phyloP scores from a whole-genome alignment of 129 eudicot genomes.

The Lactuca saligna region DNA sequence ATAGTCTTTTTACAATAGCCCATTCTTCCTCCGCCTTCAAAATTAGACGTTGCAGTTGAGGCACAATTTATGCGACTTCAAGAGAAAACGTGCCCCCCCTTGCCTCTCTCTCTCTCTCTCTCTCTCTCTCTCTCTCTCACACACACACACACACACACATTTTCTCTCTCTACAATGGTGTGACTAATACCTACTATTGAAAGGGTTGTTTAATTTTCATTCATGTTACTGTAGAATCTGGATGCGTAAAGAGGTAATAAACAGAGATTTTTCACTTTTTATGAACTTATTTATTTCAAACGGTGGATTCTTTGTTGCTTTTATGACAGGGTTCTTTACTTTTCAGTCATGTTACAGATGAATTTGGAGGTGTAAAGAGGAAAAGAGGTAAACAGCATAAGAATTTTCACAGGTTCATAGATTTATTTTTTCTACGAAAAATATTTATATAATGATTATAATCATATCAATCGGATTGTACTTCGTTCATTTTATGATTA shows the following conservation, averaged over 20 bases:
- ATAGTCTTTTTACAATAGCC: constrained; percentile 13
- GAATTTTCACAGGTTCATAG: constrained; percentile 10
- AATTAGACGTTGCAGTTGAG: constrained; percentile 67
- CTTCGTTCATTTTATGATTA: neutral
- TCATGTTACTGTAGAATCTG: neutral
- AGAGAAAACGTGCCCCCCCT: constrained; percentile 28
- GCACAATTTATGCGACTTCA: constrained; percentile 43
- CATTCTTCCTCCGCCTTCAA: constrained; percentile 21
- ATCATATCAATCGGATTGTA: neutral
- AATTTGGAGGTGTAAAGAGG: constrained; percentile 1
- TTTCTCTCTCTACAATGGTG: constrained; percentile 16
- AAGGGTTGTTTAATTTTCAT: constrained; percentile 21
- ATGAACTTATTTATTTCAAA: neutral
- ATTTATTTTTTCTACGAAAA: constrained; percentile 1
- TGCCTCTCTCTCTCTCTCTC: constrained; percentile 18
- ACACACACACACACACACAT: no score
- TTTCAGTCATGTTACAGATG: constrained; percentile 5
- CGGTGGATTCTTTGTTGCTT: neutral
- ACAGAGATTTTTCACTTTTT: constrained; percentile 19
- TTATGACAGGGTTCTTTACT: neutral
- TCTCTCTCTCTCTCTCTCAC: neutral
- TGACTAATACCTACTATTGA: constrained; percentile 37
- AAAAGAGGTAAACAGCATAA: neutral
- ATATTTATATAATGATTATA: neutral
- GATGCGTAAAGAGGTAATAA: constrained; percentile 10